Evolutionary conservation across 2,329 filamentous ascomycete species (phyloP).

Genomic region (Beauveria sp.): DNA sequence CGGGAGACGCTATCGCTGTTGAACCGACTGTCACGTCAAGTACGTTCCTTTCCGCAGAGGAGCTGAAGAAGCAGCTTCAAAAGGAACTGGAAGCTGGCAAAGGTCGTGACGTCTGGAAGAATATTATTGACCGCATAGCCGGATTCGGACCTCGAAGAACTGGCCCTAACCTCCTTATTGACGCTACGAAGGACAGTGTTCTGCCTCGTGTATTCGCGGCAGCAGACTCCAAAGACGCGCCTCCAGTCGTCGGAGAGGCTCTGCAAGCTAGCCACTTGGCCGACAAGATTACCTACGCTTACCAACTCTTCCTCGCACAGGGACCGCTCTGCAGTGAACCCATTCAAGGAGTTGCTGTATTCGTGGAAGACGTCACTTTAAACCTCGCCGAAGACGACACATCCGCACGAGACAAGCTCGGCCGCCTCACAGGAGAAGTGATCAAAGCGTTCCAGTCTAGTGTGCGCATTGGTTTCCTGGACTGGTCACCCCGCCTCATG

Average conservation of each 20-base stretch:
- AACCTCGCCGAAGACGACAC: slow-evolving; percentile 45
- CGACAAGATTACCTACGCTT: slow-evolving; percentile 88
- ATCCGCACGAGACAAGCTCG: slow-evolving; percentile 58
- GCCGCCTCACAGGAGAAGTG: slow-evolving; percentile 82
- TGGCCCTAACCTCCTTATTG: slow-evolving; percentile 85
- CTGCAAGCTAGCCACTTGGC: slow-evolving; percentile 62
- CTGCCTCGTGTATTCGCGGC: slow-evolving; percentile 61
- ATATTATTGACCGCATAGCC: slow-evolving; percentile 70
- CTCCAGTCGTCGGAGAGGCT: slow-evolving; percentile 38
- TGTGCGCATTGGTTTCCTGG: slow-evolving; percentile 80
- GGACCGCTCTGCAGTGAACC: slow-evolving; percentile 90
- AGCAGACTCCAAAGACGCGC: slow-evolving; percentile 23
- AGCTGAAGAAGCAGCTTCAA: slow-evolving; percentile 69
- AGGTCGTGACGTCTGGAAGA: slow-evolving; percentile 66
- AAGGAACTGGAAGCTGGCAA: slow-evolving; percentile 63
- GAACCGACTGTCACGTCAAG: slow-evolving; percentile 53
- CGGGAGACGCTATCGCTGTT: slow-evolving; percentile 35
- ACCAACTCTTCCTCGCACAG: slow-evolving; percentile 84
- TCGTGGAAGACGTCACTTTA: slow-evolving; percentile 72
- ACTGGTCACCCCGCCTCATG: slow-evolving; percentile 93
- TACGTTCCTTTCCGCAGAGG: slow-evolving; percentile 59
- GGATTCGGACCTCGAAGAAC: slow-evolving; percentile 81
- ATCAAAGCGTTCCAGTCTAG: slow-evolving; percentile 81
- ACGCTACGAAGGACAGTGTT: slow-evolving; percentile 64
- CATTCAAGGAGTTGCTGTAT: slow-evolving; percentile 84